Evolutionary conservation across 129 eudicot genomes (phyloP), one percentile per base, ranked within the genome.

Genomic region (Centella asiatica): DNA sequence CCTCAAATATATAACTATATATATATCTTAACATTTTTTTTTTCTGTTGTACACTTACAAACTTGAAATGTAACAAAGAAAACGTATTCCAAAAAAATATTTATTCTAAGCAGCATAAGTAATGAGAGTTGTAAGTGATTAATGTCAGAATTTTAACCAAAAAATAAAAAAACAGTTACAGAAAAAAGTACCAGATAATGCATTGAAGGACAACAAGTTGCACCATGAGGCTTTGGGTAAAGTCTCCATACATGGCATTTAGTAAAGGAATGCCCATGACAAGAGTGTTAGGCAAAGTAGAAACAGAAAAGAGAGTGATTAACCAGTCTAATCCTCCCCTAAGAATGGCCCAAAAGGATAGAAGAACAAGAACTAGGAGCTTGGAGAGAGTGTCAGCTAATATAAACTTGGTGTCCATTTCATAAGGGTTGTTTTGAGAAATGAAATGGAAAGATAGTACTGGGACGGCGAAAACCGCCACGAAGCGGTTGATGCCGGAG

Each of bases 241-340:
- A 76, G 1, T 70, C 81, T 19, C 81, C 81, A 70, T 76, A 76
- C 81, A 76, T 76, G 37, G 81, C 76, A 3, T 59, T 59, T 12
- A 76, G 72, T 69, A 76, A 61, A 70, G 81, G 81, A 24, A 76
- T 76, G 0, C 81, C 81, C 81, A 76, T 76, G 9, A 76, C 81
- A 28, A 76, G 70, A 4, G 81, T 76, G 40, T 76, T 76, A 11
- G 81, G 81, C 51, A 76, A 37, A 25, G 76, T 70, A 4, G 72
- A 76, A 10, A 76, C 72, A 1, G 81, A 76, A 47, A 76, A 76
- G 12, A 76, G 54, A 29, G 81, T 76, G 32, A 76, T 76, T 15
- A 70, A 23, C 81, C 81, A 76, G 11, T 66, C 81, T 46, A 76
- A 19, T 12, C 57, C 53, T 62, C 76, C 74, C 15, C 23, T 64